Base-by-base conservation (phyloP, 2,329 filamentous ascomycete species). In the Botrytis galanthina region DNA sequence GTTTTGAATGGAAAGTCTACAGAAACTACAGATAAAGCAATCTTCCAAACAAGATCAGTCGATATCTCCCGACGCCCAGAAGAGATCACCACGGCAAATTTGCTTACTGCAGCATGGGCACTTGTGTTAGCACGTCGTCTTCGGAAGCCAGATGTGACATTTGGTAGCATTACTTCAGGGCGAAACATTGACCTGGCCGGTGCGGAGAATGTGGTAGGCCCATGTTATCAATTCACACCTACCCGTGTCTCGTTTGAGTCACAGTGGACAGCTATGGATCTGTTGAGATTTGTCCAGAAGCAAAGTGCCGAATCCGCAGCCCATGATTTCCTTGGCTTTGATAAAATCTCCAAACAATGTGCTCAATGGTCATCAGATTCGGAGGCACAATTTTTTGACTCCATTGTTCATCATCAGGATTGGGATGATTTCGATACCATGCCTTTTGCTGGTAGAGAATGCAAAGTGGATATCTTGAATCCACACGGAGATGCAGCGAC, bases 201-300 rank as follows among this genome's bases (percentile, higher is more conserved):
- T 63, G 79, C 82, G 1, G 83, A 85, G 48, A 78, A 80, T 48
- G 81, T 85, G 44, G 79, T 83, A 26, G 85, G 85, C 0, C 84
- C 85, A 0, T 85, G 83, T 73, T 85, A 83, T 79, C 82, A 85
- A 74, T 83, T 84, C 71, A 82, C 83, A 2, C 85, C 85, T 1
- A 80, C 85, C 70, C 82, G 85, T 32, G 81, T 86, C 2, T 73
- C 75, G 0, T 83, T 86, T 73, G 71, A 81, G 8, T 14, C 75
- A 0, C 29, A 75, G 0, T 83, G 81, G 81, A 83, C 77, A 6
- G 77, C 78, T 0, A 74, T 77, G 3, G 79, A 83, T 48, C 80
- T 84, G 7, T 75, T 84, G 10, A 74, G 73, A 3, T 75, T 77
- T 39, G 74, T 84, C 14, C 82, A 83, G 70, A 71, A 77, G 44